Evolutionary conservation across 768 basidiomycete genomes (phyloP).

Genomic region (Megacollybia marginata): DNA sequence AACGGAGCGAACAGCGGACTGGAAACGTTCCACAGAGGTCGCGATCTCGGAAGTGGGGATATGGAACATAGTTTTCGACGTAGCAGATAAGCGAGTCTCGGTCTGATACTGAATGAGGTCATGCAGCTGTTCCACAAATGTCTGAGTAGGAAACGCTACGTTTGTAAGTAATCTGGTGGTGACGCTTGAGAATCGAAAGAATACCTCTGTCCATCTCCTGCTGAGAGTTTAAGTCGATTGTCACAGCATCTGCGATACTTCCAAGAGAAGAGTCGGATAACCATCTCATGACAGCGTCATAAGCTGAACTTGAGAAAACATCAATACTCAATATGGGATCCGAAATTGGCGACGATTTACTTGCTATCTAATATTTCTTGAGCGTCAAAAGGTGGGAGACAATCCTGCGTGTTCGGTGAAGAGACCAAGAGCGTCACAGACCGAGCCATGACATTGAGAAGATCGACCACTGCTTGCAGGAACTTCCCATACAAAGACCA

Average conservation of each 20-base stretch:
- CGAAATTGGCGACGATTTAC: slow-evolving; percentile 30
- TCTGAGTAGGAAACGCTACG: slow-evolving; percentile 37
- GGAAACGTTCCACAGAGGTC: background rate
- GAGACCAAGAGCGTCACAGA: slow-evolving; percentile 22
- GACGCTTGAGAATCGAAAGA: background rate
- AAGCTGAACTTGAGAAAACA: slow-evolving; percentile 11
- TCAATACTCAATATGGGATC: background rate
- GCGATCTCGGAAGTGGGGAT: slow-evolving; percentile 14
- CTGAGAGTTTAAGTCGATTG: slow-evolving; percentile 35
- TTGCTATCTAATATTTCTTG: slow-evolving; percentile 19
- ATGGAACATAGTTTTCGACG: slow-evolving; percentile 3
- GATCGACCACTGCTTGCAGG: slow-evolving; percentile 28
- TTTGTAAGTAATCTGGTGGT: background rate
- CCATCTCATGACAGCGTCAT: slow-evolving; percentile 34
- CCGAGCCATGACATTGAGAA: slow-evolving; percentile 32
- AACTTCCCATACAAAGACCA: slow-evolving; percentile 47
- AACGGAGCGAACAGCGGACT: background rate
- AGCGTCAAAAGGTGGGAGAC: slow-evolving; percentile 28
- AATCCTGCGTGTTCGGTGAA: slow-evolving; percentile 8
- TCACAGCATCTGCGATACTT: slow-evolving; percentile 20
- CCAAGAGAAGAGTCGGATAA: slow-evolving; percentile 21
- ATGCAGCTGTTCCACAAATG: slow-evolving; percentile 43
- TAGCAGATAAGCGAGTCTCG: slow-evolving; percentile 9
- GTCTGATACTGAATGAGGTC: slow-evolving; percentile 29
- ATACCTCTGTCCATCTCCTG: slow-evolving; percentile 30